These are phyloP conservation scores for Kregervanrija delftensis DNA, from an alignment of 805 yeast species.

Conservation along the genomic window DNA sequence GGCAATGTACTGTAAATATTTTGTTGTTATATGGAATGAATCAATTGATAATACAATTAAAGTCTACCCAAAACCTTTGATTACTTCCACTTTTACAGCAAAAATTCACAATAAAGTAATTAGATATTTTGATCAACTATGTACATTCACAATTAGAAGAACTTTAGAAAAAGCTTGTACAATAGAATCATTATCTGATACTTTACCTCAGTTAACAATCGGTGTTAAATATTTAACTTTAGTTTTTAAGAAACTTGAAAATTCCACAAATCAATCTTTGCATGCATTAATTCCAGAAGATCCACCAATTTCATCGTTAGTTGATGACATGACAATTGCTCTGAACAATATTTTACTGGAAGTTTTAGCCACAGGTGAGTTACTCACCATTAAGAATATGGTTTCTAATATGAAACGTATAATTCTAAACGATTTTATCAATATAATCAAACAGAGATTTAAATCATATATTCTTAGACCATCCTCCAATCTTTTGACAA, in stretches of 20 bases:
- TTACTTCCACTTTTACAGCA: slow-evolving; percentile 45
- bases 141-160: slow-evolving; percentile 61
- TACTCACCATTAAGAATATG: slow-evolving; percentile 45
- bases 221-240: slow-evolving; percentile 21
- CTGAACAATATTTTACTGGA: slow-evolving; percentile 62
- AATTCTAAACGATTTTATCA: slow-evolving; percentile 57
- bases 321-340: slow-evolving; percentile 78
- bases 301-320: slow-evolving; percentile 71
- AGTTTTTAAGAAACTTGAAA: slow-evolving; percentile 14
- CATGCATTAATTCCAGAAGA: slow-evolving; percentile 38
- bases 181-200: slow-evolving; percentile 70
- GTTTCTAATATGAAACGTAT: slow-evolving; percentile 50
- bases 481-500: slow-evolving; percentile 20
- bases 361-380: slow-evolving; percentile 66
- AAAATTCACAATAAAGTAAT: slow-evolving; percentile 47
- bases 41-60: slow-evolving; percentile 26
- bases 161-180: slow-evolving; percentile 77
- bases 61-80: slow-evolving; percentile 45
- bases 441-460: slow-evolving; percentile 44
- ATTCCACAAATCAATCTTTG: slow-evolving; percentile 15
- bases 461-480: slow-evolving; percentile 36
- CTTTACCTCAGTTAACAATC: slow-evolving; percentile 28
- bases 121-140: slow-evolving; percentile 58
- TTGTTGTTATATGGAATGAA: slow-evolving; percentile 60
- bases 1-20: slow-evolving; percentile 71